Evolutionary conservation across 2,329 filamentous ascomycete genomes (phyloP).

Genomic region (Aureobasidium sp.): DNA sequence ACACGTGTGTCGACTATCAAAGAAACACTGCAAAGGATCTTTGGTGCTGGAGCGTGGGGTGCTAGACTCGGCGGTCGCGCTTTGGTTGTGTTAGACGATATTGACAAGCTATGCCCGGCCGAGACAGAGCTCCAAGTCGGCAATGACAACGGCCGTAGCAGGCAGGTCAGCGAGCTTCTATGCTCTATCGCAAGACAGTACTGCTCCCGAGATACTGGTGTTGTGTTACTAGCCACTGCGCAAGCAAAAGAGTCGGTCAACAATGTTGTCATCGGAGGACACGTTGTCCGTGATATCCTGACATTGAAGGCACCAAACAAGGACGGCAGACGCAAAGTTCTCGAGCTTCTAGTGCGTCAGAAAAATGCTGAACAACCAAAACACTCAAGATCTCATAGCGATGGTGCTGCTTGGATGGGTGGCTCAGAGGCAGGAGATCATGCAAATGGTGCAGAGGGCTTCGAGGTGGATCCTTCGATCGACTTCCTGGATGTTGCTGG

Average conservation of each 20-base stretch:
- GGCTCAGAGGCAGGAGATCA: constrained; percentile 45
- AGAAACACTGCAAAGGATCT: constrained; percentile 74
- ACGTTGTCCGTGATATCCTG: constrained; percentile 87
- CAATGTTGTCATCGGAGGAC: constrained; percentile 80
- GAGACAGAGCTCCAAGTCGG: constrained; percentile 93
- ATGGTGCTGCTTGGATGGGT: constrained; percentile 60
- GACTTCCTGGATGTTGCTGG: constrained; percentile 92
- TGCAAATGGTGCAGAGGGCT: constrained; percentile 48
- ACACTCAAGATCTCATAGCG: neutral
- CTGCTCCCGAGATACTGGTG: constrained; percentile 68
- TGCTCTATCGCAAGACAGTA: constrained; percentile 78
- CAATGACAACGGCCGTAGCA: constrained; percentile 85
- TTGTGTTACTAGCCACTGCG: constrained; percentile 83
- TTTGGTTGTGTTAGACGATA: constrained; percentile 81
- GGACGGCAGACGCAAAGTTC: constrained; percentile 72
- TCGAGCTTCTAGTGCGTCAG: constrained; percentile 67
- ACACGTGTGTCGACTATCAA: constrained; percentile 85
- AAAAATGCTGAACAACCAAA: constrained; percentile 24
- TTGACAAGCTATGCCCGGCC: constrained; percentile 85
- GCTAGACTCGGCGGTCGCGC: constrained; percentile 77
- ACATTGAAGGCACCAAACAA: constrained; percentile 88
- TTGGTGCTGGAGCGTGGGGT: constrained; percentile 87
- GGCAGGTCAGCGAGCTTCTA: constrained; percentile 85
- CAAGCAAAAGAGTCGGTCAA: constrained; percentile 91
- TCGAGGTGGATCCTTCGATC: constrained; percentile 66